Evolutionary conservation across 345 rosid species (phyloP), one percentile per base, ranked within the genome.

Genomic region (Salix purpurea): DNA sequence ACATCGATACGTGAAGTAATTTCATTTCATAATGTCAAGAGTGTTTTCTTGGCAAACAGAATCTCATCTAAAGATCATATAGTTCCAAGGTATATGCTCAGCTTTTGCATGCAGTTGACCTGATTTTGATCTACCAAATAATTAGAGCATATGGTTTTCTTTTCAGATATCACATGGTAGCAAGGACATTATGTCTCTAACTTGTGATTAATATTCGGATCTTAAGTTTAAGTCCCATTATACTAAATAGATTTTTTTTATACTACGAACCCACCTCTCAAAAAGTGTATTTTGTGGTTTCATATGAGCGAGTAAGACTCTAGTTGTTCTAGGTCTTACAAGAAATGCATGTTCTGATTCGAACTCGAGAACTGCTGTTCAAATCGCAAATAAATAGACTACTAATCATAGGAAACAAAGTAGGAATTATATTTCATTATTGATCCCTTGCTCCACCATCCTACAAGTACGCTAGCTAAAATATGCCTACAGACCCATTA

Each of bases 301-400:
- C 1, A 34, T 1, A 0, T 34, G 1, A 4, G 1, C 36, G 6
- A 34, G 5, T 34, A 34, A 34, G 4, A 34, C 5, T 0, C 36
- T 4, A 0, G 36, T 34, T 34, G 0, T 34, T 0, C 5, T 4
- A 34, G 36, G 1, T 34, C 0, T 34, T 34, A 34, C 1, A 34
- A 34, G 0, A 1, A 4, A 0, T 34, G 0, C 36, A 34, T 0
- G 6, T 34, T 4, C 0, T 4, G 5, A 34, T 1, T 34, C 6
- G 6, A 34, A 34, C 6, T 34, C 1, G 0, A 34, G 2, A 34
- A 0, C 1, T 34, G 5, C 0, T 30, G 3, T 30, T 2, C 3
- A 3, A 2, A 32, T 32, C 34, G 0, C 34, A 32, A 32, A 5
- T 34, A 34, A 34, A 0, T 34, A 34, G 5, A 34, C 36, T 10